A percentile compares a stretch with the other conserved stretches of the same genome.
phyloP scores from a whole-genome alignment of 768 basidiomycete genomes.

The Auricularia sp. region DNA sequence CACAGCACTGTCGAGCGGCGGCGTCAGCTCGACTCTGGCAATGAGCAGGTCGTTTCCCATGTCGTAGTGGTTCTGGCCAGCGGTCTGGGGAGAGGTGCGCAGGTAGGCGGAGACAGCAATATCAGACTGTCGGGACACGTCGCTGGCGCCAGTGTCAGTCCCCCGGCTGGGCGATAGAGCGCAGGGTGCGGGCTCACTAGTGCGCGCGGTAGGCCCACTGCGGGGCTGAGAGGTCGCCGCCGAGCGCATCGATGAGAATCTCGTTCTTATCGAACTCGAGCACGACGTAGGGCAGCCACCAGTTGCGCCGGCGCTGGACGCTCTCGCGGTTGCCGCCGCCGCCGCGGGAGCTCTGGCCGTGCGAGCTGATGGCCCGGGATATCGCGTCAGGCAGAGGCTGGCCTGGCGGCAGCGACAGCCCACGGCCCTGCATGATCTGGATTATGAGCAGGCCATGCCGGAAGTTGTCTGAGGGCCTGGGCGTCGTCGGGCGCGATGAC shows the following conservation, averaged over 20 bases:
- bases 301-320: constrained; percentile 83
- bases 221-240: constrained; percentile 82
- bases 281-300: constrained; percentile 96
- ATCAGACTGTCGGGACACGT: constrained; percentile 89
- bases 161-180: neutral
- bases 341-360: constrained; percentile 41
- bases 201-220: constrained; percentile 94
- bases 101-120: constrained; percentile 89
- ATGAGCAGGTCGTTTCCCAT: constrained; percentile 97
- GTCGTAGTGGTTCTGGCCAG: constrained; percentile 58
- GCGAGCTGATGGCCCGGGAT: constrained; percentile 62
- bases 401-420: constrained; percentile 69
- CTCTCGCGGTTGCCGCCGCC: constrained; percentile 62
- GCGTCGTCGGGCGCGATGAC: constrained; percentile 67
- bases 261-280: constrained; percentile 98
- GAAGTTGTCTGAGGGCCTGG: constrained; percentile 46
- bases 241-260: constrained; percentile 89
- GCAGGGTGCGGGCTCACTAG: constrained; percentile 52
- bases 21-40: constrained; percentile 84
- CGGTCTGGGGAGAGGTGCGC: constrained; percentile 60
- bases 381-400: constrained; percentile 75
- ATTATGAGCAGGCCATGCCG: constrained; percentile 90
- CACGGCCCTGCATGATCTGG: constrained; percentile 70
- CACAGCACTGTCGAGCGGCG: constrained; percentile 70
- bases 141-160: constrained; percentile 36